Evolutionary conservation across 208 protist species (phyloP).

Genomic region (Leishmania major): DNA sequence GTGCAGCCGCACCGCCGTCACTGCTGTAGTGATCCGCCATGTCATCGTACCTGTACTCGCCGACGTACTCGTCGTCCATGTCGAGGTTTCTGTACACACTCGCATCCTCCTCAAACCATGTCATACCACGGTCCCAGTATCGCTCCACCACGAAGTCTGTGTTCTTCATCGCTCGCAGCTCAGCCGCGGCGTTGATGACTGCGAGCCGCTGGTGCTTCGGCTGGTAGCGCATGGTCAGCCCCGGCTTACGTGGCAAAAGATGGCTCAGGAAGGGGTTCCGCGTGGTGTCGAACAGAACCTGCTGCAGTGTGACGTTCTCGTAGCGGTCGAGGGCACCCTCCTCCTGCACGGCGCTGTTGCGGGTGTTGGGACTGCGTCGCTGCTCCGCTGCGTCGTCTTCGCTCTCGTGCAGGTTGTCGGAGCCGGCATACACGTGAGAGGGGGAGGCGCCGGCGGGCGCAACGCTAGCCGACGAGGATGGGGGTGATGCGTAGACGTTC

Average conservation of each 20-base stretch:
- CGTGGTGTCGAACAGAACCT: conserved; percentile 27
- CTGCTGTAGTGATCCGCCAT: conserved; percentile 4
- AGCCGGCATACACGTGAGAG: background rate
- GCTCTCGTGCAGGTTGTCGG: conserved; percentile 6
- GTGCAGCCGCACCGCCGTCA: background rate
- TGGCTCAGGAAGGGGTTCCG: conserved; percentile 53
- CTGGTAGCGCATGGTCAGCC: conserved; percentile 55
- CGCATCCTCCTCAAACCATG: conserved; percentile 54
- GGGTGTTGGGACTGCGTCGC: background rate
- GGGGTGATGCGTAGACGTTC: background rate
- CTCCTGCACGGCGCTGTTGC: conserved; percentile 19
- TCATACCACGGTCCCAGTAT: conserved; percentile 74
- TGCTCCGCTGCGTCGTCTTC: conserved; percentile 21
- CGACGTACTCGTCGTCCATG: conserved; percentile 2
- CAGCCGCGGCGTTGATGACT: conserved; percentile 51
- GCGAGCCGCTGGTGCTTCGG: conserved; percentile 77
- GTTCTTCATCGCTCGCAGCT: conserved; percentile 53
- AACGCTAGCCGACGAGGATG: background rate
- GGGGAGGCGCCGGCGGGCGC: background rate
- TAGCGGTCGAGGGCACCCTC: conserved; percentile 45
- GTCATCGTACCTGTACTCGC: background rate
- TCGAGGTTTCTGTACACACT: conserved; percentile 14
- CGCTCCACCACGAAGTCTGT: conserved; percentile 71
- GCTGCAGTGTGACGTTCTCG: conserved; percentile 37
- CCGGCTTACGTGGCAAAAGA: conserved; percentile 52